Conservation (phyloP, 139 green algal species). For the Chlorella vulgaris region DNA sequence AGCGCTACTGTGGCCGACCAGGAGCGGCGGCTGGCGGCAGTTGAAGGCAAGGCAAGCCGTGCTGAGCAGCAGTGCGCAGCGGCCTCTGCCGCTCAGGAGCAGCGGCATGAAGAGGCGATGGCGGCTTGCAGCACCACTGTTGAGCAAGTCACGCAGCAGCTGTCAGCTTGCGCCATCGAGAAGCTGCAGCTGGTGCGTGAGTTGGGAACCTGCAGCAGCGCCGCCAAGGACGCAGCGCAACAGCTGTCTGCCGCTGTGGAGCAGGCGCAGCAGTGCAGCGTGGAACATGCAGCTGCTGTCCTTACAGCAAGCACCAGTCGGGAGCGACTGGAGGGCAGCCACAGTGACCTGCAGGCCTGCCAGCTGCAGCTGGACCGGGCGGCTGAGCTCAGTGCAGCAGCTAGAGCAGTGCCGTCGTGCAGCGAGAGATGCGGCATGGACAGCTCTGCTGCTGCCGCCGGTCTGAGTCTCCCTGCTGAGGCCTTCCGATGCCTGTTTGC, state of each 20-base stretch:
- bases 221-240: neutral
- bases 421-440: neutral
- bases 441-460: neutral
- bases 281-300: too few species aligned
- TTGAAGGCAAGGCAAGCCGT: too few species aligned
- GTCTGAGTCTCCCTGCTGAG: too few species aligned
- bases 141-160: neutral
- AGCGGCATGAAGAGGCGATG: too few species aligned
- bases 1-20: too few species aligned
- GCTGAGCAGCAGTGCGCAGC: too few species aligned
- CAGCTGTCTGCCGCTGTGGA: neutral
- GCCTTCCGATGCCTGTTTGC: too few species aligned
- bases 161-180: neutral
- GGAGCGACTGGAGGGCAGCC: too few species aligned
- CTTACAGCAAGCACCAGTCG: neutral
- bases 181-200: neutral
- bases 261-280: neutral
- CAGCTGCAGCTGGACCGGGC: neutral
- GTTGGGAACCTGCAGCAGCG: neutral
- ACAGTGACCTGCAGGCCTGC: neutral
- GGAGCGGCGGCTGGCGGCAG: too few species aligned
- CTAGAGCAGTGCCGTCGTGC: too few species aligned
- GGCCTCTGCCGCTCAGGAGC: neutral
- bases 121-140: neutral
- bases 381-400: neutral